These are phyloP conservation scores for Coelastrella sp. DNA, from an alignment of 139 green algal genomes.

Conservation along the genomic window DNA sequence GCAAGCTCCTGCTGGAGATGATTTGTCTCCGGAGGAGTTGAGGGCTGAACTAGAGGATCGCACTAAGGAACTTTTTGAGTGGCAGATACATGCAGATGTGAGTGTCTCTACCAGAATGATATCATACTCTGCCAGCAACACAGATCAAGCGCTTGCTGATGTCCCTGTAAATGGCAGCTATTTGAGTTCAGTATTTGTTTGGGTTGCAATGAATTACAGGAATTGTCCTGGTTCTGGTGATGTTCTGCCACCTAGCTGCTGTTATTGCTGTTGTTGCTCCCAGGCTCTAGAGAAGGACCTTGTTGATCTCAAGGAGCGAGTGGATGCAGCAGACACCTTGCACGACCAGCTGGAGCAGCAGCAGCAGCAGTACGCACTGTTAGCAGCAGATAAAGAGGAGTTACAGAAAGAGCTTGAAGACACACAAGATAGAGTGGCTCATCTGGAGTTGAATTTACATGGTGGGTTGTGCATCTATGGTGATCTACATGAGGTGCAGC, in stretches of 20 bases:
- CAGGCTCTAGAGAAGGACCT: conserved; percentile 40
- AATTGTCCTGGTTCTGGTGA: no score
- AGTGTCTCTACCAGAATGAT: no score
- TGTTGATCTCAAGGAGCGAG: not conserved
- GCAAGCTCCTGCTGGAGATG: not conserved
- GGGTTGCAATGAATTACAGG: no score
- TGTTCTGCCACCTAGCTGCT: no score
- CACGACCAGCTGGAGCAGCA: conserved; percentile 32
- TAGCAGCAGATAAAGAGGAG: not conserved
- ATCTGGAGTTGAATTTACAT: conserved; percentile 24
- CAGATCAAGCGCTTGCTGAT: no score
- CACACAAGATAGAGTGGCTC: not conserved
- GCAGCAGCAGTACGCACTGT: not conserved
- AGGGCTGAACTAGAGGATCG: conserved; percentile 5
- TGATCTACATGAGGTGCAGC: no score
- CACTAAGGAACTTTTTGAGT: conserved; percentile 21
- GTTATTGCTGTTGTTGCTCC: not conserved
- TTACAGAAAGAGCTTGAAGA: conserved; percentile 31
- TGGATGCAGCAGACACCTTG: not conserved
- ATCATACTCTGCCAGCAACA: no score
- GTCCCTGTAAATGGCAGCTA: no score
- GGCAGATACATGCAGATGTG: conserved; percentile 46
- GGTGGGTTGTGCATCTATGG: conserved; percentile 10
- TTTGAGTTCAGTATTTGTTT: no score
- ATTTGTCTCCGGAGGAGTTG: no score